A percentile compares a stretch with the other conserved stretches of the same genome.
These are phyloP conservation scores for Physcomitrellopsis africana DNA, from an alignment of 225 moss, liverwort and hornwort genomes.

Conservation along the genomic window DNA sequence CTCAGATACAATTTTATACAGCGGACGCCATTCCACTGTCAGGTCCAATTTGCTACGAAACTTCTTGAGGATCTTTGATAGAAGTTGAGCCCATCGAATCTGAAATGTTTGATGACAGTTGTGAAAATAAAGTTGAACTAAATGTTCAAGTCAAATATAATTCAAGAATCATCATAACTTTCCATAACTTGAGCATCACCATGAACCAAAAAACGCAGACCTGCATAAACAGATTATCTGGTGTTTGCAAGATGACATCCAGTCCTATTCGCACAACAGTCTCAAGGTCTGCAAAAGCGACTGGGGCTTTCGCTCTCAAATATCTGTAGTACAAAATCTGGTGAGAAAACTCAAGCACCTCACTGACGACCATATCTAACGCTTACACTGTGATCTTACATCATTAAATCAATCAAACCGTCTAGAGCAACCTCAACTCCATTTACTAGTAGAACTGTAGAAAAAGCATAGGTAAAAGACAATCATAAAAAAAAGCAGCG, in stretches of 20 bases:
- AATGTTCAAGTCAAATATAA: no score
- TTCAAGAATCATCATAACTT: neutral
- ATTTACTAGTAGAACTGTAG: neutral
- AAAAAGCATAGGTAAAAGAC: neutral
- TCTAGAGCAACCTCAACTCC: neutral
- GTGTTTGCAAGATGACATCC: constrained; percentile 72
- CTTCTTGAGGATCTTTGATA: constrained; percentile 76
- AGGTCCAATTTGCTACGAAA: constrained; percentile 72
- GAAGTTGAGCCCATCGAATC: constrained; percentile 89
- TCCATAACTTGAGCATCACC: constrained; percentile 32
- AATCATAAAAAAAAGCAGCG: neutral
- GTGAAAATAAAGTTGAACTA: constrained; percentile 18
- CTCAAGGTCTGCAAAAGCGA: constrained; percentile 78
- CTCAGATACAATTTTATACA: constrained; percentile 70
- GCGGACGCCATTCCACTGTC: constrained; percentile 82
- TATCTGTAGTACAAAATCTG: constrained; percentile 60
- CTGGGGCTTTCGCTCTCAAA: constrained; percentile 79
- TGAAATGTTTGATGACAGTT: constrained; percentile 39
- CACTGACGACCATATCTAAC: constrained; percentile 13
- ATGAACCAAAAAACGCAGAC: constrained; percentile 44
- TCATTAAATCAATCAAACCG: constrained; percentile 15
- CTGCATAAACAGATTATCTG: constrained; percentile 85
- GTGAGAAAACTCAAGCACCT: constrained; percentile 32
- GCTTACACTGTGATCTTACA: neutral
- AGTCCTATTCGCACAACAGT: constrained; percentile 75